Base-by-base conservation (phyloP, 2,329 filamentous ascomycete species). In the Fusarium sp. region DNA sequence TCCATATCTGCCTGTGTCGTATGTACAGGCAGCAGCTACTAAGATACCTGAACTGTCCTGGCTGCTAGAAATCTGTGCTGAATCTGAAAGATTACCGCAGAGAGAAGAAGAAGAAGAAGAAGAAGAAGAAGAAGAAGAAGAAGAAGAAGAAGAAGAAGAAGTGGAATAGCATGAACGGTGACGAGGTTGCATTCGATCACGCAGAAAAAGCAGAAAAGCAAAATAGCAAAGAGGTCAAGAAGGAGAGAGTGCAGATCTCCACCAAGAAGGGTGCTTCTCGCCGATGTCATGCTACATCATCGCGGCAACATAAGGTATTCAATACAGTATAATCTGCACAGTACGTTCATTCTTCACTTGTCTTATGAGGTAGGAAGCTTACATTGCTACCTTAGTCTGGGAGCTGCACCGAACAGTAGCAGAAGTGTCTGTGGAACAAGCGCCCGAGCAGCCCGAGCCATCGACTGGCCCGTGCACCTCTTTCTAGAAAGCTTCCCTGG, bases 401-500 rank as follows among this genome's bases (percentile, higher is more conserved):
- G 70, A 74, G 69, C 72, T 74, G 72, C 72, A 74, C 58, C 58
- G 72, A 74, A 74, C 52, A 65, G 52, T 54, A 60, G 54, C 62
- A 67, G 72, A 72, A 75, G 53, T 62, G 65, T 63, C 62, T 67
- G 58, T 73, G 53, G 72, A 75, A 74, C 68, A 64, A 65, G 61
- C 46, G 62, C 71, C 53, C 53, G 70, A 60, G 49, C 46, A 51
- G 72, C 72, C 28, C 44, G 39, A 60, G 47, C 51, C 72, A 10
- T 19, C 2, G 0, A 6, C 7, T 61, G 73, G 65, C n/a, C 59
- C 71, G 71, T 74, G 73, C 73, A 15, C 44, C 11, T 50, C 64
- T 48, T 75, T 75, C 73, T 75, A 75, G 73, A 75, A 75, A 74
- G 73, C 71, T 75, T 75, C 73, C 66, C 65, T 73, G 56, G 54